Evolutionary conservation across 1,284 basidiomycete species (phyloP), one percentile per base, ranked within the genome.

Genomic region (Athelia sp.): DNA sequence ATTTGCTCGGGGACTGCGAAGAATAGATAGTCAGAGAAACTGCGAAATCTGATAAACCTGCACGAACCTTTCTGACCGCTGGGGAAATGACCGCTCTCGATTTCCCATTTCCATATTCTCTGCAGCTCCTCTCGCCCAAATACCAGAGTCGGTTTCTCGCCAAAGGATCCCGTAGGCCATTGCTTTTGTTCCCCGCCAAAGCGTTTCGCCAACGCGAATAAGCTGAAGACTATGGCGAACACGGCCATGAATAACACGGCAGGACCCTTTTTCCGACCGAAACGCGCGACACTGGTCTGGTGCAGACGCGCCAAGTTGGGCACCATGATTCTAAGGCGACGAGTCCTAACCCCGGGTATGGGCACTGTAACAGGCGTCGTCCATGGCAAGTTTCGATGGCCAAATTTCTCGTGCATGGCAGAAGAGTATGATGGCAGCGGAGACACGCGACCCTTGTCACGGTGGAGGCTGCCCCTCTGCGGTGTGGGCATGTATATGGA

Each of bases 101-200:
- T 79, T 69, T 97, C 93, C 93, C 93, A 97, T 57, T 86, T 76
- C 93, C 93, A 97, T 66, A 98, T 89, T 58, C 83, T 78, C 56
- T 86, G 84, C 35, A 94, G 63, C 61, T 96, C 91, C 48, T 87
- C 83, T 45, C 80, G 72, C 40, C 76, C 75, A 55, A 87, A 87
- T 36, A 96, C 84, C 36, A 91, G 75, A 4, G 93, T 93, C 45
- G 84, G 75, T 4, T 85, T 79, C 54, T 90, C 83, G 36, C 26
- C 73, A 31, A 74, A 70, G 53, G 87, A 80, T n/a, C 82, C 79
- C 40, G 79, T 73, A 10, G 84, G 77, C 87, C 89, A 91, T 36
- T 78, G 75, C 57, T 81, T 81, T 49, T 75, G 72, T 54, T 74
- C 71, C 0, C 74, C 73, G 19, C 73, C 76, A 58, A 82, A 81